Conservation (phyloP, 2,329 filamentous ascomycete genomes). For the Aspergillus persii region DNA sequence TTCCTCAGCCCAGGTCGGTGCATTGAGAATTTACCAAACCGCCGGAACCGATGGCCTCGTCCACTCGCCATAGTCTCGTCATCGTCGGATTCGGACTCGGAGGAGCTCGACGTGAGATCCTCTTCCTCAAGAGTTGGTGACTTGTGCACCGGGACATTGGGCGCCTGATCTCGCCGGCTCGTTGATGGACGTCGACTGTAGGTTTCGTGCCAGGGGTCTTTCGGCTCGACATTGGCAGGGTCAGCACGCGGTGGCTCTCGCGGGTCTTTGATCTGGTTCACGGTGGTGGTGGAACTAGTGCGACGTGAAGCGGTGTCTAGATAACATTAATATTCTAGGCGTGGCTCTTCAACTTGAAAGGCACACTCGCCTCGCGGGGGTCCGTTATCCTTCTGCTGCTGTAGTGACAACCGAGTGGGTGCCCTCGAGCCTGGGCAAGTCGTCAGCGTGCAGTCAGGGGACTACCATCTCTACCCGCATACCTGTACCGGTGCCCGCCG, state of each 20-base stretch:
- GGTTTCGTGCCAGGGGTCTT: constrained; percentile 23
- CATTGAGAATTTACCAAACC: constrained; percentile 41
- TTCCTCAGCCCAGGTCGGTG: constrained; percentile 33
- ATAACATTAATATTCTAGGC: not conserved
- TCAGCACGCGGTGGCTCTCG: constrained; percentile 25
- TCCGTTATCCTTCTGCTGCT: constrained; percentile 33
- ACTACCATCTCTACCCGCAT: not conserved
- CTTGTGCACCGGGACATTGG: constrained; percentile 20
- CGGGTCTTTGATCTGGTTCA: constrained; percentile 27
- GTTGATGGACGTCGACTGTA: constrained; percentile 23
- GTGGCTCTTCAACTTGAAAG: not conserved
- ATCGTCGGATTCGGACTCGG: constrained; percentile 31
- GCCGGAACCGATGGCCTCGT: constrained; percentile 31
- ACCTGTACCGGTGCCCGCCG: constrained; percentile 1
- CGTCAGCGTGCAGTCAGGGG: not conserved
- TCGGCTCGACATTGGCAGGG: constrained; percentile 24
- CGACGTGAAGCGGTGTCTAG: constrained; percentile 19
- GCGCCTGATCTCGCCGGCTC: constrained; percentile 24
- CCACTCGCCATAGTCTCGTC: constrained; percentile 23
- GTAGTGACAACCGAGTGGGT: constrained; percentile 38
- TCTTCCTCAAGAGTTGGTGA: constrained; percentile 37
- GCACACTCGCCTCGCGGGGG: constrained; percentile 26
- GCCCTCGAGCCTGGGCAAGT: constrained; percentile 34
- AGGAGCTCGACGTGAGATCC: constrained; percentile 30
- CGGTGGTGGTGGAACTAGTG: constrained; percentile 31